Percentiles rank a stretch among this genome's conserved stretches.
Conservation (phyloP, 257 asterid genomes). For the Misopates orontium region DNA sequence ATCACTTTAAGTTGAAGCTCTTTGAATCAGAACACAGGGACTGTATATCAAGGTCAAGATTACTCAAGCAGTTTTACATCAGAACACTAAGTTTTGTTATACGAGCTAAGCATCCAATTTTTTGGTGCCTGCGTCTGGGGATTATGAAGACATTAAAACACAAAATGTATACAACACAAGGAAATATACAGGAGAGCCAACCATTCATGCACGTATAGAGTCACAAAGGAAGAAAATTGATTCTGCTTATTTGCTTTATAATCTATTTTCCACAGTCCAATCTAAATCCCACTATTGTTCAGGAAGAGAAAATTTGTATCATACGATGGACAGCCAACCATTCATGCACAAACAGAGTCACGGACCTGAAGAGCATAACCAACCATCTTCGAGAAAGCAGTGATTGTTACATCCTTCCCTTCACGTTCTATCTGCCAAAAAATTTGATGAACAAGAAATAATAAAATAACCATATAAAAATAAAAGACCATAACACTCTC, state of each 20-base stretch:
- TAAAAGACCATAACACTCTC: neutral
- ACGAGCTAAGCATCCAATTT: neutral
- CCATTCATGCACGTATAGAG: too few relatives aligned
- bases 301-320: conserved; percentile 3
- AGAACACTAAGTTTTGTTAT: neutral
- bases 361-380: conserved; percentile 82
- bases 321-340: conserved; percentile 18
- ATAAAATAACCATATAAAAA: conserved; percentile 17
- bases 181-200: neutral
- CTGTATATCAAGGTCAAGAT: neutral
- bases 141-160: neutral
- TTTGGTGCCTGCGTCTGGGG: neutral
- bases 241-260: neutral
- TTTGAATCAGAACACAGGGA: neutral
- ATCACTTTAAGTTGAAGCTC: neutral
- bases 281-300: neutral
- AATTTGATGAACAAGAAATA: conserved; percentile 15
- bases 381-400: conserved; percentile 92
- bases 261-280: conserved; percentile 9
- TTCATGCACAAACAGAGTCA: conserved; percentile 25
- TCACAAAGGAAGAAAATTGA: conserved; percentile 9
- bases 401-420: conserved; percentile 79
- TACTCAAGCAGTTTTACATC: too few relatives aligned
- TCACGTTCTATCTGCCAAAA: conserved; percentile 67
- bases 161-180: neutral